Evolutionary conservation across 2,329 filamentous ascomycete species (phyloP).

Genomic region (Rutstroemia sp.): DNA sequence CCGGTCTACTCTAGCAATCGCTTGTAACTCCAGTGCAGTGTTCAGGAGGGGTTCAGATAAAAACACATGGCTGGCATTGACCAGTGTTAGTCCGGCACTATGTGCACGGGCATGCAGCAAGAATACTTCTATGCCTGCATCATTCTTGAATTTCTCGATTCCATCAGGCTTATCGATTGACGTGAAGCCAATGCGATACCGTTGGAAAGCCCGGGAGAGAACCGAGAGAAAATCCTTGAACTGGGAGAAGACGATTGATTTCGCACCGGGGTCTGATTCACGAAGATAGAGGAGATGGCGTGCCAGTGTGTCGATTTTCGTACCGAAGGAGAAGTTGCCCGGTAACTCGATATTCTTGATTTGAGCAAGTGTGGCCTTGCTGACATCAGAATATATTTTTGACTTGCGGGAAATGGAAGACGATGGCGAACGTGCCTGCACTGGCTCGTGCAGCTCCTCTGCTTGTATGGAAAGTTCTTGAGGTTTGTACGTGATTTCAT

Average conservation of each 20-base stretch:
- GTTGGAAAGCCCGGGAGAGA: slow-evolving; percentile 59
- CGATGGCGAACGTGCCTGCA: slow-evolving; percentile 20
- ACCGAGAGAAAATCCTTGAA: slow-evolving; percentile 75
- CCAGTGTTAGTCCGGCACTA: slow-evolving; percentile 80
- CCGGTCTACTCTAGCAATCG: slow-evolving; percentile 87
- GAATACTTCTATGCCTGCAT: slow-evolving; percentile 72
- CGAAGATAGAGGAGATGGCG: slow-evolving; percentile 83
- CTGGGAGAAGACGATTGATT: slow-evolving; percentile 92
- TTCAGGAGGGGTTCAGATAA: slow-evolving; percentile 92
- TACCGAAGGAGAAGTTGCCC: slow-evolving; percentile 64
- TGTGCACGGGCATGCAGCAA: slow-evolving; percentile 84
- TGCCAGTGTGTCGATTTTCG: slow-evolving; percentile 79
- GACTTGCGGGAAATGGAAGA: slow-evolving; percentile 27
- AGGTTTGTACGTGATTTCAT: slow-evolving; percentile 79
- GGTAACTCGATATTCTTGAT: slow-evolving; percentile 77
- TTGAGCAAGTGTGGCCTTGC: slow-evolving; percentile 60
- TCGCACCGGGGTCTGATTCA: slow-evolving; percentile 75
- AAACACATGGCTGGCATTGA: slow-evolving; percentile 91
- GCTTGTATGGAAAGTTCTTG: slow-evolving; percentile 62
- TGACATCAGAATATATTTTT: slow-evolving; percentile 71
- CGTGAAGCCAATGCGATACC: slow-evolving; percentile 66
- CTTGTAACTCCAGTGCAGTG: slow-evolving; percentile 87
- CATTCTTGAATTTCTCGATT: slow-evolving; percentile 67
- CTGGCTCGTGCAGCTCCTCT: slow-evolving; percentile 36
- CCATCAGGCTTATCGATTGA: slow-evolving; percentile 63